Percentiles rank a stretch among this genome's conserved stretches.
Conservation (phyloP, 768 basidiomycete genomes). For the Termitomyces sp. region DNA sequence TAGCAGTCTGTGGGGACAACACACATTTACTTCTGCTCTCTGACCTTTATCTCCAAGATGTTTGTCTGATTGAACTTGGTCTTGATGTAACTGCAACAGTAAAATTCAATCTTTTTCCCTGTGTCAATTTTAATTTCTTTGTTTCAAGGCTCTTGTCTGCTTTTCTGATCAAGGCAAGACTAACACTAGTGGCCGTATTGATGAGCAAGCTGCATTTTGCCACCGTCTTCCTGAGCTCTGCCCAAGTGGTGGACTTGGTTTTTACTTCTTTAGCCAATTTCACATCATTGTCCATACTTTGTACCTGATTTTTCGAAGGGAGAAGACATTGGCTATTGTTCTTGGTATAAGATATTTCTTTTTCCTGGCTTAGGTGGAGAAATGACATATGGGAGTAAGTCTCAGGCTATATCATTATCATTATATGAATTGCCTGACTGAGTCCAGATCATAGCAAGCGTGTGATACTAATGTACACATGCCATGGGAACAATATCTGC, state of each 20-base stretch:
- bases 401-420: no score
- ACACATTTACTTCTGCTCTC: constrained; percentile 18
- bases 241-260: not conserved
- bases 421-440: no score
- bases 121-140: not conserved
- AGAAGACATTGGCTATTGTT: not conserved
- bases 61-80: not conserved
- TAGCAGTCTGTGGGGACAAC: constrained; percentile 21
- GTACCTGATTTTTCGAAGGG: not conserved
- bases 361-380: not conserved
- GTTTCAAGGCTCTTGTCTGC: not conserved
- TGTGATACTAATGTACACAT: no score
- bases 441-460: no score
- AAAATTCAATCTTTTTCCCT: no score
- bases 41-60: constrained; percentile 15
- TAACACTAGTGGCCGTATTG: not conserved
- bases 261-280: not conserved
- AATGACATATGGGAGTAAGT: no score
- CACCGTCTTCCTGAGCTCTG: not conserved
- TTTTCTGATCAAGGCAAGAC: not conserved
- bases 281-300: not conserved
- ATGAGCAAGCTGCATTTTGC: constrained; percentile 1
- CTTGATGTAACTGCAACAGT: not conserved
- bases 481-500: no score
- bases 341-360: not conserved